Conservation (phyloP, 345 rosid genomes). For the Hevea brasiliensis region DNA sequence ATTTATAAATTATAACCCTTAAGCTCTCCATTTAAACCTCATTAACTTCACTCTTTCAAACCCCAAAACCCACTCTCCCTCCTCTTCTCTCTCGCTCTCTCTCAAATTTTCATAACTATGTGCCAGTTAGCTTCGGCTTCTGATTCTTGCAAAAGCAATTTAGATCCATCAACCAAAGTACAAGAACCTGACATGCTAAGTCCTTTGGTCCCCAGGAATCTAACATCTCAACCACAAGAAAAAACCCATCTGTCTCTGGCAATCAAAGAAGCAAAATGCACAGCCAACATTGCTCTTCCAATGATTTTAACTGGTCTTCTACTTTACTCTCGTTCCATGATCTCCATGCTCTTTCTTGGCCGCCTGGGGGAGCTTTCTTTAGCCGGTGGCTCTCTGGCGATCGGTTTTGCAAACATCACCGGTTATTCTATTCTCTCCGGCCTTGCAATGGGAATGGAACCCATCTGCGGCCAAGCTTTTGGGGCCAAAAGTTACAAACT, state of each 20-base stretch:
- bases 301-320: slow-evolving; percentile 46
- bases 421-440: slow-evolving; percentile 89
- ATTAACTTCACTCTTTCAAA: neutral
- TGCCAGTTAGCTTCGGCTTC: slow-evolving; percentile 15
- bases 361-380: slow-evolving; percentile 43
- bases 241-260: slow-evolving; percentile 24
- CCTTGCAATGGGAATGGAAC: slow-evolving; percentile 59
- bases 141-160: slow-evolving; percentile 19
- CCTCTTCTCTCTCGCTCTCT: slow-evolving; percentile 4
- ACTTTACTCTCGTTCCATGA: slow-evolving; percentile 50
- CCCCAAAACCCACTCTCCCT: slow-evolving; percentile 11
- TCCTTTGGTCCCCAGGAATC: slow-evolving; percentile 42
- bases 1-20: too few relatives aligned
- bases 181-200: slow-evolving; percentile 32
- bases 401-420: slow-evolving; percentile 62
- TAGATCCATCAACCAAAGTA: slow-evolving; percentile 20
- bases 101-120: slow-evolving; percentile 14
- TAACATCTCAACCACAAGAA: slow-evolving; percentile 27
- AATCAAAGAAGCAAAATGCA: slow-evolving; percentile 35
- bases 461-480: slow-evolving; percentile 52
- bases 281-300: slow-evolving; percentile 41
- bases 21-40: slow-evolving; percentile 5
- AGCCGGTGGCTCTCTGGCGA: slow-evolving; percentile 49
- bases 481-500: slow-evolving; percentile 42
- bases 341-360: slow-evolving; percentile 58